Base-by-base conservation (phyloP, 2,329 filamentous ascomycete genomes). In the Colletotrichum trifolii region DNA sequence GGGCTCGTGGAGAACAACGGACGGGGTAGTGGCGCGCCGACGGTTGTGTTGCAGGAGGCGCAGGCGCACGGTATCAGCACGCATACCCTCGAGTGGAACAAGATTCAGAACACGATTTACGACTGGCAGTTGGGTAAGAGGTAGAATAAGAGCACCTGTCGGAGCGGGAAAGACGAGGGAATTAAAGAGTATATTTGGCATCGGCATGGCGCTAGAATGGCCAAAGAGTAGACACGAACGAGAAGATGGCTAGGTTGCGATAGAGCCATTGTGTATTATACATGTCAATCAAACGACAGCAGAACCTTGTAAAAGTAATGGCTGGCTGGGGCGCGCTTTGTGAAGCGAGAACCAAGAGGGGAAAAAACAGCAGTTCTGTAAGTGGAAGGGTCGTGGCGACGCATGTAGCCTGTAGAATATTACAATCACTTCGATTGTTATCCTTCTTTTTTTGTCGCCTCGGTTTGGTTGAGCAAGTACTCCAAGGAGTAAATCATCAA, bases 1-100 rank as follows among this genome's bases (percentile, higher is more conserved):
- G 96, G 96, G 0, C 76, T 87, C 69, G 90, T 96, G 4, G 74
- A 86, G 67, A 98, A 97, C 76, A 75, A 81, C 0, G 95, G 95
- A 1, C 75, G 81, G 0, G 95, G 96, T 3, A 96, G 89, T 68
- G 96, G 96, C 12, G 91, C 93, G 17, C 96, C 96, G 4, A 99
- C 96, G 0, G 94, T 99, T 33, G 95, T 99, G 48, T 75, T 99
- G 72, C 95, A 98, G 82, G 95, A 97, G 81, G 93, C 93, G 33
- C 89, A 94, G 74, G 85, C 91, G 70, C 87, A 90, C 59, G 90
- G 90, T 0, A 83, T 90, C 35, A 88, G 83, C 72, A 84, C 88
- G 69, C 90, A 87, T 70, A 81, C 89, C 38, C 87, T 96, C 76
- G 84, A 84, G 34, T 98, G 96, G 94, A 90, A 91, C 56, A 91